phyloP scores from a whole-genome alignment of 768 basidiomycete species.

The Lactifluus hygrophoroides region DNA sequence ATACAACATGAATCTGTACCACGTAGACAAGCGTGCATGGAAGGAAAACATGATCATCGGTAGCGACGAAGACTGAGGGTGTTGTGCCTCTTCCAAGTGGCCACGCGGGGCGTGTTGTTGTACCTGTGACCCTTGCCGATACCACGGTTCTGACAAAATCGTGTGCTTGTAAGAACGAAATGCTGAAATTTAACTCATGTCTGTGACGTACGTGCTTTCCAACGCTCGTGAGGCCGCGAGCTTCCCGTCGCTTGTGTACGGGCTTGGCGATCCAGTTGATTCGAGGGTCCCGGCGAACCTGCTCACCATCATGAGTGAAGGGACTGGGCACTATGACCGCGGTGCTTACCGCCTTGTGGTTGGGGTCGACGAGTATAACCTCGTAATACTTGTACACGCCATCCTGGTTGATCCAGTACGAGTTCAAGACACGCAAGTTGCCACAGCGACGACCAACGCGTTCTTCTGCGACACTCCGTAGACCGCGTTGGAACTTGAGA shows the following conservation, averaged over 20 bases:
- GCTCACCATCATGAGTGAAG: slow-evolving; percentile 16
- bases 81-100: slow-evolving; percentile 98
- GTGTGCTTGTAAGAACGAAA: background rate
- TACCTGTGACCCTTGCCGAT: slow-evolving; percentile 90
- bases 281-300: slow-evolving; percentile 91
- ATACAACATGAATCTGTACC: slow-evolving; percentile 24
- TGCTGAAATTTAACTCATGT: too few species aligned
- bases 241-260: slow-evolving; percentile 97
- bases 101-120: slow-evolving; percentile 87
- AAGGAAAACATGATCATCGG: slow-evolving; percentile 44
- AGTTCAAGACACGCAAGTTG: slow-evolving; percentile 93
- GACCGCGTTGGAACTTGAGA: slow-evolving; percentile 92
- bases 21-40: slow-evolving; percentile 13
- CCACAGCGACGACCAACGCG: slow-evolving; percentile 95
- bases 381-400: slow-evolving; percentile 99
- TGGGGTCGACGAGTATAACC: slow-evolving; percentile 95
- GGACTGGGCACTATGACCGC: background rate
- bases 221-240: slow-evolving; percentile 92
- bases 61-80: slow-evolving; percentile 87
- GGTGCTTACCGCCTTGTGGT: slow-evolving; percentile 77
- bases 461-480: slow-evolving; percentile 94
- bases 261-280: slow-evolving; percentile 99
- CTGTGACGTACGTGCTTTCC: slow-evolving; percentile 77
- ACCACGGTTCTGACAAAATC: slow-evolving; percentile 71
- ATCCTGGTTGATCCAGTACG: slow-evolving; percentile 99